Percentiles rank a stretch among this genome's conserved stretches.
These are phyloP conservation scores for Cyclostephanos tholiformis DNA, from an alignment of 108 stramenopile species.

Conservation along the genomic window DNA sequence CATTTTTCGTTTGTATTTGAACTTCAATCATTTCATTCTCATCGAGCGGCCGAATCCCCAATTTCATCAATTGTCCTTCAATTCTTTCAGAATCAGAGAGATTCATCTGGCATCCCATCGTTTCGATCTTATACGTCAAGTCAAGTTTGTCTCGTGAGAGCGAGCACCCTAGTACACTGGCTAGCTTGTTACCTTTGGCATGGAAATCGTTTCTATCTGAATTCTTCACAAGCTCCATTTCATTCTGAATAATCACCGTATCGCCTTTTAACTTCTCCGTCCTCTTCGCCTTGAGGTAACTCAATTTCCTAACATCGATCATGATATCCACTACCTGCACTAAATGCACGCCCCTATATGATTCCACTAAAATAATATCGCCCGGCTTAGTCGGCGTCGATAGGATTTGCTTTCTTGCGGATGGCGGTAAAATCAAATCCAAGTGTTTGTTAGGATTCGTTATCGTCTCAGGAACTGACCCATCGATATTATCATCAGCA, in stretches of 20 bases:
- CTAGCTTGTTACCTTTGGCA: slow-evolving; percentile 32
- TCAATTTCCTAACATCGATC: slow-evolving; percentile 89
- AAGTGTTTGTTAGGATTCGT: slow-evolving; percentile 69
- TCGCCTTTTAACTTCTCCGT: slow-evolving; percentile 15
- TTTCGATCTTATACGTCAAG: slow-evolving; percentile 81
- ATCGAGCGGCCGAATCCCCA: slow-evolving; percentile 73
- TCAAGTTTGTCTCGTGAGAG: slow-evolving; percentile 38
- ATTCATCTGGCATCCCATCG: slow-evolving; percentile 99
- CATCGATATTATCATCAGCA: neutral
- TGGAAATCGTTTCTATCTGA: neutral
- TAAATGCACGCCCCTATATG: slow-evolving; percentile 70
- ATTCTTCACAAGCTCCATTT: slow-evolving; percentile 35
- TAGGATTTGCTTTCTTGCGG: slow-evolving; percentile 44
- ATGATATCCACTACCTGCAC: slow-evolving; percentile 88
- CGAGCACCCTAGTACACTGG: slow-evolving; percentile 49
- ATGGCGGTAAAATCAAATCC: slow-evolving; percentile 59
- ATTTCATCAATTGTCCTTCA: slow-evolving; percentile 87
- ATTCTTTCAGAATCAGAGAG: slow-evolving; percentile 95
- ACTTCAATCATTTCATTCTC: slow-evolving; percentile 37
- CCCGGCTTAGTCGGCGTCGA: slow-evolving; percentile 54
- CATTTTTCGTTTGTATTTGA: slow-evolving; percentile 6
- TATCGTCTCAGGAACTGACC: neutral
- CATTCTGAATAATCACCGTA: slow-evolving; percentile 25
- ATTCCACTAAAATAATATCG: slow-evolving; percentile 52
- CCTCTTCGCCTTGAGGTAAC: slow-evolving; percentile 54